A percentile compares a stretch with the other conserved stretches of the same genome.
Evolutionary conservation across 1,284 basidiomycete species (phyloP).

Genomic region (Anthracocystis setariae): DNA sequence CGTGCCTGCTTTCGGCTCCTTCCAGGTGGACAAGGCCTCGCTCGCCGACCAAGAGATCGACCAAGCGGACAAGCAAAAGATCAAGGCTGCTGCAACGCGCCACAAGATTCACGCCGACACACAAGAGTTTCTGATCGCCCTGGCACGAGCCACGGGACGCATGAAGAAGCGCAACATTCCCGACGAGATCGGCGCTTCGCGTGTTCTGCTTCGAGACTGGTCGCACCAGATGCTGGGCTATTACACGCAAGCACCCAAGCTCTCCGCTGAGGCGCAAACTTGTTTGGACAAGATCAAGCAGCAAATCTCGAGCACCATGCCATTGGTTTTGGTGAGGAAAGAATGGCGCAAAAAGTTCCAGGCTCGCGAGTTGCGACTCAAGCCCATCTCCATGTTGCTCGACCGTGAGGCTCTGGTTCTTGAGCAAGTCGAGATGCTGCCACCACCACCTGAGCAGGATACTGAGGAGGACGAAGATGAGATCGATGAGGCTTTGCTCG

Average conservation of each 20-base stretch:
- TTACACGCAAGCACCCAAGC: conserved; percentile 56
- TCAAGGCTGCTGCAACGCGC: conserved; percentile 35
- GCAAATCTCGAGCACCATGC: conserved; percentile 18
- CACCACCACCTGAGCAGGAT: conserved; percentile 49
- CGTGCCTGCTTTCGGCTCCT: conserved; percentile 62
- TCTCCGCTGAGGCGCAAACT: conserved; percentile 35
- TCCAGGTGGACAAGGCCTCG: conserved; percentile 42
- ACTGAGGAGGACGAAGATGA: conserved; percentile 54
- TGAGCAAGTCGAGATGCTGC: conserved; percentile 44
- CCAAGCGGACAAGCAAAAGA: conserved; percentile 37
- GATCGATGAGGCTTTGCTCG: conserved; percentile 47
- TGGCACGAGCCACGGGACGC: conserved; percentile 57
- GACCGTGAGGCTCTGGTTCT: conserved; percentile 43
- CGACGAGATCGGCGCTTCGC: conserved; percentile 56
- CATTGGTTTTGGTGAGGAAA: conserved; percentile 44
- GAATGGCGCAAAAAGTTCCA: conserved; percentile 55
- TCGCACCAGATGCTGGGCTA: conserved; percentile 59
- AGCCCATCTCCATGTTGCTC: conserved; percentile 42
- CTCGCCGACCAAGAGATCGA: conserved; percentile 45
- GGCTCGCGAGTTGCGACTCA: conserved; percentile 53
- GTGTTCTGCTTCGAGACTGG: conserved; percentile 64
- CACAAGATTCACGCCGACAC: conserved; percentile 59
- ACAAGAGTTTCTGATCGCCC: conserved; percentile 62
- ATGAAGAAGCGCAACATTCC: conserved; percentile 60
- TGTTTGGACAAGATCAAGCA: conserved; percentile 30